Conservation (phyloP, 306 rosid genomes). For the Nissolia schottii region DNA sequence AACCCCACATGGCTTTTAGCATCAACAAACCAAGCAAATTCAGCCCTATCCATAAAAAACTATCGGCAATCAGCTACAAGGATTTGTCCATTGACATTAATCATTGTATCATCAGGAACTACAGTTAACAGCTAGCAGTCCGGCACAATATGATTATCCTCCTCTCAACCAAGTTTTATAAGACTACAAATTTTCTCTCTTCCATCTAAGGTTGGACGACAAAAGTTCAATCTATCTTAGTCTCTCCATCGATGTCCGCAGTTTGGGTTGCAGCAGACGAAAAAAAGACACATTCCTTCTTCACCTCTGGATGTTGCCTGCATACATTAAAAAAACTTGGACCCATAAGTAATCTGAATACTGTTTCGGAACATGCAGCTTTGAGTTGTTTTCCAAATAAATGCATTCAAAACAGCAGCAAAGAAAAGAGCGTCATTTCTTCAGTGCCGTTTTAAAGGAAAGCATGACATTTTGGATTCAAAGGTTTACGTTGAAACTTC, state of each 20-base stretch:
- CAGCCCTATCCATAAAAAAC: neutral
- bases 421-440: neutral
- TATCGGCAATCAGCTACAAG: neutral
- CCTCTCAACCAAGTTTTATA: neutral
- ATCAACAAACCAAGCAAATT: neutral
- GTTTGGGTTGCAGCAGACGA: slow-evolving; percentile 40
- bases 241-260: slow-evolving; percentile 41
- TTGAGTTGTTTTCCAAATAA: neutral
- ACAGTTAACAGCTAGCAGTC: neutral
- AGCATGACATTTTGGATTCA: neutral
- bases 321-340: slow-evolving; percentile 2
- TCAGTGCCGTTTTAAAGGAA: neutral
- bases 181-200: slow-evolving; percentile 5
- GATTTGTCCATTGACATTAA: neutral
- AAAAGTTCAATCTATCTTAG: slow-evolving; percentile 18
- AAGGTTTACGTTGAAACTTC: neutral
- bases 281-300: slow-evolving; percentile 41
- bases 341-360: neutral
- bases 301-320: slow-evolving; percentile 44
- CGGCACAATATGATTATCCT: neutral
- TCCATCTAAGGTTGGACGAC: neutral
- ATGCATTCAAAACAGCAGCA: neutral
- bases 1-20: neutral
- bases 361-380: neutral
- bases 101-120: neutral